Evolutionary conservation across 352 stramenopile species (phyloP), one percentile per base, ranked within the genome.

Genomic region (Pythium insidiosum): DNA sequence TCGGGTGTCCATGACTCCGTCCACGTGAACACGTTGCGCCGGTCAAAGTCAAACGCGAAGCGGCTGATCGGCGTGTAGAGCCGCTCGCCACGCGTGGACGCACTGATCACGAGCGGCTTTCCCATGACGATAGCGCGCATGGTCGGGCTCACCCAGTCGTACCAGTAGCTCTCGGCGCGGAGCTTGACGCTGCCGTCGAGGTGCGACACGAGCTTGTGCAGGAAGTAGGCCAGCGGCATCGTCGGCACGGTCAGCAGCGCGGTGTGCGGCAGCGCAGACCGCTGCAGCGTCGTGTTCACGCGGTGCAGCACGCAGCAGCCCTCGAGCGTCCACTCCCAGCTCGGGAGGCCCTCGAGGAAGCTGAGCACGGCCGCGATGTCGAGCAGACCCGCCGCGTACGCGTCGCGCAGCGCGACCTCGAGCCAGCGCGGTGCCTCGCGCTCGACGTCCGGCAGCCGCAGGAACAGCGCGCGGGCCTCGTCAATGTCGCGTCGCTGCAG

Each of bases 301-400:
- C 54, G 61, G 38, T 88, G 61, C 22, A 88, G 57, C 50, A 88
- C 59, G n/a, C 61, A 56, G 43, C 72, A 85, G 12, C 75, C 75
- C 38, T 85, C 72, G 10, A 85, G 53, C 42, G 75, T 79, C 75
- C 72, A 88, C 38, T 82, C 52, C 72, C 69, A 84, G 50, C 66
- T 80, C 3, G 72, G 72, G 25, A 88, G 59, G 11, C 46, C 60
- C 40, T 88, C 70, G 15, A 88, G 60, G 56, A 88, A 88, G 54
- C 66, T 81, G 18, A 88, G 50, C 38, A 88, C 41, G 55, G 77
- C 66, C 16, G 72, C 61, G 6, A 84, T 56, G 47, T 88, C 72
- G 44, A 80, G 76, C 15, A 82, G 31, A 3, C 75, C 72, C 4
- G 70, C 66, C 20, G 66, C 65, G 60, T 88, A 88, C 21, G 73